Percentiles rank a stretch among this genome's conserved stretches.
phyloP scores from a whole-genome alignment of 306 rosid species.

The Casuarina cunninghamiana region DNA sequence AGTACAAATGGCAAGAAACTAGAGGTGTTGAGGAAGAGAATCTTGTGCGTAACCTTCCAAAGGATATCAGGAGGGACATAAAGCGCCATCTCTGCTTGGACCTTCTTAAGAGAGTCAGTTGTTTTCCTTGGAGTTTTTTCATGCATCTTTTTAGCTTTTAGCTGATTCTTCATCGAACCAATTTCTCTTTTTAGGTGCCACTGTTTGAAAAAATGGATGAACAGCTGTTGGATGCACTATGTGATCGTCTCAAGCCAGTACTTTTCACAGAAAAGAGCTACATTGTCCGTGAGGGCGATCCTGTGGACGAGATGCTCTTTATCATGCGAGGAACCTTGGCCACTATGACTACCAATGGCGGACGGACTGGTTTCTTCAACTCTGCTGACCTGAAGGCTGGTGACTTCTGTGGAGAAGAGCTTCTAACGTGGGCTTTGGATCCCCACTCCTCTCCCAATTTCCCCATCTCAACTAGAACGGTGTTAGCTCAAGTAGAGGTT shows the following conservation, averaged over 20 bases:
- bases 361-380: constrained; percentile 73
- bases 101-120: constrained; percentile 62
- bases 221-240: constrained; percentile 69
- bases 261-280: constrained; percentile 64
- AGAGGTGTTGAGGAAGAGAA: constrained; percentile 82
- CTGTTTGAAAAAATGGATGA: constrained; percentile 65
- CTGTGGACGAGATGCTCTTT: constrained; percentile 89
- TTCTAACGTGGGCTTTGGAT: constrained; percentile 90
- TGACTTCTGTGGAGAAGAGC: constrained; percentile 95
- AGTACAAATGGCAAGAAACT: constrained; percentile 92
- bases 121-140: not conserved
- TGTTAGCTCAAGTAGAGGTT: constrained; percentile 66
- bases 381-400: constrained; percentile 60
- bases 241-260: constrained; percentile 75
- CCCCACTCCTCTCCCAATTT: constrained; percentile 55
- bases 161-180: constrained; percentile 2
- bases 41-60: constrained; percentile 72
- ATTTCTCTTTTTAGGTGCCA: constrained; percentile 54
- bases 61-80: constrained; percentile 85
- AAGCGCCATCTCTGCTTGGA: constrained; percentile 78
- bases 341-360: constrained; percentile 64
- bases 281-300: constrained; percentile 82
- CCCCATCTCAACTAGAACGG: constrained; percentile 79
- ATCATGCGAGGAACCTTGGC: constrained; percentile 69
- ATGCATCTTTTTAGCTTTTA: not conserved